Base-by-base conservation (phyloP, 2,329 filamentous ascomycete genomes). In the Bimuria novae-zelandiae region DNA sequence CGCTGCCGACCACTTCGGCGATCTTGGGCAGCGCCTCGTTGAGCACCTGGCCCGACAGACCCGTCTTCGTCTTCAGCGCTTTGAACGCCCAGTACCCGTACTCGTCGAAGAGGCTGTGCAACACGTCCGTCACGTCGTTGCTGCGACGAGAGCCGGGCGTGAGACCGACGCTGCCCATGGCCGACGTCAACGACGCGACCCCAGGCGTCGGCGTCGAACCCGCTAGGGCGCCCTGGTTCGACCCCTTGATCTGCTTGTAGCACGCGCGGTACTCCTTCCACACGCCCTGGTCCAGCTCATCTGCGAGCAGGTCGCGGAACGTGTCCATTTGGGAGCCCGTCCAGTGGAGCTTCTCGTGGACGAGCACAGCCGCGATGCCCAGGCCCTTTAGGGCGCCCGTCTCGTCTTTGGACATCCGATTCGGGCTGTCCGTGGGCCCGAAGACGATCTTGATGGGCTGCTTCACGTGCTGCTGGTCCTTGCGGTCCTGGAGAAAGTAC, bases 281-380 rank as follows among this genome's bases (percentile, higher is more conserved):
- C 16, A 16, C 17, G 11, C 5, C 11, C 17, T 32, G 29, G 16
- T 21, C 29, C 10, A 44, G 27, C 27, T 44, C 41, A 7, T 33
- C 25, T 1, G 41, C 41, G 6, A 44, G 27, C 29, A 33, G n/a
- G 17, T 44, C 41, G 22, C 29, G 41, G 27, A 44, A 44, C 19
- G n/a, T 12, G 12, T 44, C 29, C 17, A 21, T 44, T 29, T 32
- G 23, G 16, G 14, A 6, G 4, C 29, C 29, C 2, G 16, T 22
- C 41, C 41, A 44, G 16, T 44, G 29, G 27, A 19, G 11, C 27
- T 44, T 44, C 44, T 47, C 44, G 12, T 47, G 44, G 16, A 47
- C 44, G 3, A 47, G 19, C n/a, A 37, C 32, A 25, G 44, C 44
- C 12, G 21, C 44, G 21, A 47, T 29, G 3, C 7, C 30, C 21